Evolutionary conservation across 495 filamentous ascomycete genomes (phyloP).

Genomic region (Talaromyces nanjingensis): DNA sequence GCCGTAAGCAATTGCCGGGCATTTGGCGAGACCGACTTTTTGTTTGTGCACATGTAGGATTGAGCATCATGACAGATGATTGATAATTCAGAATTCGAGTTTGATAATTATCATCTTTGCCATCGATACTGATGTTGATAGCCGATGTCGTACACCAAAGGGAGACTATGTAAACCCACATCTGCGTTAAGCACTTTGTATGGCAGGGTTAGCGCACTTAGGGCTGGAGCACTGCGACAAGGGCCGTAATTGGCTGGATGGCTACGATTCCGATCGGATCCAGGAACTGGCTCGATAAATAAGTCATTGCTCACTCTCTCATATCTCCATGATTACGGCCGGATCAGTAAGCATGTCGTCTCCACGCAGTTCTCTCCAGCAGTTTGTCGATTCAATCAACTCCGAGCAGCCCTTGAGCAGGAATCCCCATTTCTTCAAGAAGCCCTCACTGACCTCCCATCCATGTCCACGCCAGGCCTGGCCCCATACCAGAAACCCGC

Average conservation of each 20-base stretch:
- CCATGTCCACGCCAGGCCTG: conserved; percentile 36
- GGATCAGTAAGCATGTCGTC: conserved; percentile 19
- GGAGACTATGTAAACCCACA: not conserved
- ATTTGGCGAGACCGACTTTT: not conserved
- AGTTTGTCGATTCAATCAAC: conserved; percentile 41
- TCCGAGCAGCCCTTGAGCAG: conserved; percentile 41
- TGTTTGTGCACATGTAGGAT: not conserved
- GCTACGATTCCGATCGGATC: no score
- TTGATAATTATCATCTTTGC: not conserved
- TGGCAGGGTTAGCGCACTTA: not conserved
- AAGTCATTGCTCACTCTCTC: no score
- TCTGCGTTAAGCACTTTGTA: not conserved
- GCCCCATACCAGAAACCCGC: conserved; percentile 43
- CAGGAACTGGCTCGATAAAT: no score
- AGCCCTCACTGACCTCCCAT: conserved; percentile 46
- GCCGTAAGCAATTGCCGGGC: not conserved
- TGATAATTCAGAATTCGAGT: not conserved
- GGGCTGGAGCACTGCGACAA: not conserved
- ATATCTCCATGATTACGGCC: no score
- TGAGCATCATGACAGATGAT: not conserved
- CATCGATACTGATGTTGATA: no score
- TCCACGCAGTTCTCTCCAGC: conserved; percentile 39
- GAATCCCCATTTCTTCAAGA: conserved; percentile 44
- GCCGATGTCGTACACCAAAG: no score
- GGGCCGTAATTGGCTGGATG: not conserved